Evolutionary conservation across 1,284 basidiomycete species (phyloP).

Genomic region (Ganoderma lucidum): DNA sequence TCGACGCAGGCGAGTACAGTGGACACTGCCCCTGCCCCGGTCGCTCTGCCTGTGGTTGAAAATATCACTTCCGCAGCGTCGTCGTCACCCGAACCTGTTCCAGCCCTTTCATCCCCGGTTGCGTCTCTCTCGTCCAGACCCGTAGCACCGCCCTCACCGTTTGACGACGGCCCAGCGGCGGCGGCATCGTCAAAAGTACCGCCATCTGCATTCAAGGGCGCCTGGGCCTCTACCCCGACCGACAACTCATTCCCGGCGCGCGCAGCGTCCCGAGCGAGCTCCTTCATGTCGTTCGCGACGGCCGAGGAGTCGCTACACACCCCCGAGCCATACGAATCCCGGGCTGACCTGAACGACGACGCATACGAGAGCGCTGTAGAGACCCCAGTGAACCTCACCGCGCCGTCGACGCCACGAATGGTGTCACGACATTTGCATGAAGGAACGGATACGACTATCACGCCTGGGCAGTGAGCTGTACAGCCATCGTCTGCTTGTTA

Average conservation of each 20-base stretch:
- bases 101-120: background rate
- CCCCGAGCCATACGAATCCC: constrained; percentile 25
- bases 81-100: background rate
- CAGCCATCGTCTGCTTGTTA: background rate
- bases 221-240: constrained; percentile 23
- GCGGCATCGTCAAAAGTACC: constrained; percentile 25
- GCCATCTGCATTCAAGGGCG: constrained; percentile 40
- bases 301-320: constrained; percentile 39
- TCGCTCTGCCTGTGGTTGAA: background rate
- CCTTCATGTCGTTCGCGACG: constrained; percentile 42
- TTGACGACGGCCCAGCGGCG: background rate
- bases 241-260: constrained; percentile 26
- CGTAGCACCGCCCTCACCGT: constrained; percentile 1
- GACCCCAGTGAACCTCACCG: constrained; percentile 25
- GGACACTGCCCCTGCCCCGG: background rate
- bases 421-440: constrained; percentile 34
- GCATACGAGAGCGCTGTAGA: constrained; percentile 29
- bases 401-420: constrained; percentile 34
- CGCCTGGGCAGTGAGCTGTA: constrained; percentile 23
- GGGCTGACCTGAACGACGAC: constrained; percentile 21
- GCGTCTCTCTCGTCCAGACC: constrained; percentile 3
- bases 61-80: background rate
- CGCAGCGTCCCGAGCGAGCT: constrained; percentile 43
- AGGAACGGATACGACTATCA: constrained; percentile 37
- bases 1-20: background rate